Conservation (phyloP, 2,329 filamentous ascomycete genomes). For the Aspergillus transmontanensis region DNA sequence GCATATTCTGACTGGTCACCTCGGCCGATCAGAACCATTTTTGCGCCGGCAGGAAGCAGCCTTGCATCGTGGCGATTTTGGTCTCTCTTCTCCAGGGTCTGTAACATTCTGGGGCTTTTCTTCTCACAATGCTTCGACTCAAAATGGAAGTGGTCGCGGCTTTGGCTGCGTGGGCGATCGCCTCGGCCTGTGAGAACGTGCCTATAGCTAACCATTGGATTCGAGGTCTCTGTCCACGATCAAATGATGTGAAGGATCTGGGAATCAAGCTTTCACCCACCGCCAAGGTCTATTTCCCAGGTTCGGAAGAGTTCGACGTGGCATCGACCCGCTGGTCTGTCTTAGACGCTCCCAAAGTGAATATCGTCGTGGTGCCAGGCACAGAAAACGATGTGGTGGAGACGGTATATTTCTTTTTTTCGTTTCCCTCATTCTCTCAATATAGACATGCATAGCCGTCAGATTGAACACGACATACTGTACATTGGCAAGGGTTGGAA, state of each 20-base stretch:
- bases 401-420: conserved; percentile 38
- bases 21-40: background rate
- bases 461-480: background rate
- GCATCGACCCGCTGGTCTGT: conserved; percentile 52
- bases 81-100: background rate
- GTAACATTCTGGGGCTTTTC: background rate
- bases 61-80: background rate
- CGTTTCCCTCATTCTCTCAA: background rate
- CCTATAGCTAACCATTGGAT: background rate
- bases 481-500: background rate
- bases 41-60: background rate
- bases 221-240: conserved; percentile 6
- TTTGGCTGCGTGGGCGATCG: conserved; percentile 28
- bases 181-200: conserved; percentile 7
- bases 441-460: background rate
- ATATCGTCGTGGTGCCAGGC: conserved; percentile 51
- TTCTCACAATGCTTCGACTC: conserved; percentile 5
- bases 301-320: conserved; percentile 42
- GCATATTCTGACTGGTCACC: background rate
- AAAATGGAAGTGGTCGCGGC: conserved; percentile 24
- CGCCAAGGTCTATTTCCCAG: conserved; percentile 49
- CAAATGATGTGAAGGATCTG: conserved; percentile 21
- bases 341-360: conserved; percentile 46
- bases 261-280: conserved; percentile 35
- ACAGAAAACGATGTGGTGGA: conserved; percentile 54